These are phyloP conservation scores for Fusarium nelsonii DNA, from an alignment of 2,329 filamentous ascomycete species.

Conservation along the genomic window DNA sequence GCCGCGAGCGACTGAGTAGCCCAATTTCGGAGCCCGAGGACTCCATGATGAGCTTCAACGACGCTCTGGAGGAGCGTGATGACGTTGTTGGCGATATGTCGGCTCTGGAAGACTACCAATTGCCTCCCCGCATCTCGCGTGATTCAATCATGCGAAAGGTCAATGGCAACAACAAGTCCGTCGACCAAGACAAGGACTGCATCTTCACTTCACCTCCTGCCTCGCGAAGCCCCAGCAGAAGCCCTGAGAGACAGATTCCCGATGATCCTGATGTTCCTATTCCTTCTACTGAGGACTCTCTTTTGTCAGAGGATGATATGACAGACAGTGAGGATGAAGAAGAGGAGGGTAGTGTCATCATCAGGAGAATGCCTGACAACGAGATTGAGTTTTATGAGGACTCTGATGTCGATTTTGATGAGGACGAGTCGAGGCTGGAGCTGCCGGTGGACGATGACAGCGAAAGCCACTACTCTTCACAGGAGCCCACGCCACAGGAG, in stretches of 20 bases:
- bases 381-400: constrained; percentile 72
- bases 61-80: constrained; percentile 67
- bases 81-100: constrained; percentile 72
- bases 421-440: constrained; percentile 72
- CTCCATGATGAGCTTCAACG: constrained; percentile 47
- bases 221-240: constrained; percentile 59
- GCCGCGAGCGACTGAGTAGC: constrained; percentile 64
- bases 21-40: constrained; percentile 58
- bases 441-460: constrained; percentile 59
- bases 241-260: constrained; percentile 66
- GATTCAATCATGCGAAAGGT: constrained; percentile 94
- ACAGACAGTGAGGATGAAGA: constrained; percentile 60
- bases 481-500: constrained; percentile 43
- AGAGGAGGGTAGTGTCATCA: constrained; percentile 69
- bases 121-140: constrained; percentile 85
- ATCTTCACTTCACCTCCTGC: constrained; percentile 72
- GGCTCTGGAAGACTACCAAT: constrained; percentile 71
- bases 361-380: constrained; percentile 74
- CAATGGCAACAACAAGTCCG: constrained; percentile 71
- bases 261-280: constrained; percentile 92
- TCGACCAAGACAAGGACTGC: constrained; percentile 71
- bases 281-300: constrained; percentile 82
- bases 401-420: constrained; percentile 56
- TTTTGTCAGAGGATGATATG: constrained; percentile 55
- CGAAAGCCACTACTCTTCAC: constrained; percentile 54